Conservation (phyloP, 495 filamentous ascomycete genomes). For the Cryomyces antarcticus region DNA sequence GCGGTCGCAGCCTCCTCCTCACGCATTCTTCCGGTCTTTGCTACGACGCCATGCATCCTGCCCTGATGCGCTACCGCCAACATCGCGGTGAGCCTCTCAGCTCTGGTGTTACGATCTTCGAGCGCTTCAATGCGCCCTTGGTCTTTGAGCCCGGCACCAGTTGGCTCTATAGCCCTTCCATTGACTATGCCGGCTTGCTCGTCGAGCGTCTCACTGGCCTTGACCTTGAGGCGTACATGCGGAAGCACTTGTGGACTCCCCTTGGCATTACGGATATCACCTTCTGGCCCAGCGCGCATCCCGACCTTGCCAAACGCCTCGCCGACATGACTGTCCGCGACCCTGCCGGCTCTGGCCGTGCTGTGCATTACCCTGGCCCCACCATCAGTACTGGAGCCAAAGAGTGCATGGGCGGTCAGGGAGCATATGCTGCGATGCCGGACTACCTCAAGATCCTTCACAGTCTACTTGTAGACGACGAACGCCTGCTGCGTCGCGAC, state of each 20-base stretch:
- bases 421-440: too few species aligned
- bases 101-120: not conserved
- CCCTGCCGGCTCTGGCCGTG: too few species aligned
- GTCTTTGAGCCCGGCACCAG: slow-evolving; percentile 16
- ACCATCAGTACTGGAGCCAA: too few species aligned
- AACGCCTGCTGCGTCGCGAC: too few species aligned
- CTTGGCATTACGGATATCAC: not conserved
- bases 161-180: slow-evolving; percentile 12
- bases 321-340: not conserved
- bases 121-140: slow-evolving; percentile 10
- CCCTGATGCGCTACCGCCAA: slow-evolving; percentile 1
- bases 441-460: too few species aligned
- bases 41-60: slow-evolving; percentile 3
- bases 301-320: not conserved
- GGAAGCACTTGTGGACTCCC: not conserved
- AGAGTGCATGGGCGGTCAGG: too few species aligned
- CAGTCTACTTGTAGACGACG: too few species aligned
- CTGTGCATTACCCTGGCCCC: too few species aligned
- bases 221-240: not conserved
- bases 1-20: slow-evolving; percentile 5
- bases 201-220: slow-evolving; percentile 2
- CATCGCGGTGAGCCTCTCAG: not conserved
- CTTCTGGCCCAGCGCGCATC: not conserved
- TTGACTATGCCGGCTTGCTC: slow-evolving; percentile 12
- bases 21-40: slow-evolving; percentile 7